Conservation (phyloP, 2,329 filamentous ascomycete species). For the Fusarium marasasianum region DNA sequence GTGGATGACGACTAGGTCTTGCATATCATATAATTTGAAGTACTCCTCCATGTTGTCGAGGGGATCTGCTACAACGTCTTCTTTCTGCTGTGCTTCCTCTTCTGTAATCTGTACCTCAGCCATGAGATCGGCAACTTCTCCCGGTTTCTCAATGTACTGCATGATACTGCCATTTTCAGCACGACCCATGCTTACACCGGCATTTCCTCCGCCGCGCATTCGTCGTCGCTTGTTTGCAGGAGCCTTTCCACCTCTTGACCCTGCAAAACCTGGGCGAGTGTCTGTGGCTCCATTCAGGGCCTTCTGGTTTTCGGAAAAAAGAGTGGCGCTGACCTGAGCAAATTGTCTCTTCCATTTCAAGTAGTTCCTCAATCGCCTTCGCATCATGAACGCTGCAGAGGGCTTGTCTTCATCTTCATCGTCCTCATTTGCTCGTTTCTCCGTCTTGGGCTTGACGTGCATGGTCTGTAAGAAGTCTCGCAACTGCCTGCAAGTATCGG, state of each 20-base stretch:
- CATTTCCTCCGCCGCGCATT: slow-evolving; percentile 78
- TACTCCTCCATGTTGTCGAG: slow-evolving; percentile 92
- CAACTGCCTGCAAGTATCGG: slow-evolving; percentile 85
- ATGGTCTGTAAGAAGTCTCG: slow-evolving; percentile 92
- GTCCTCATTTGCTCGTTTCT: slow-evolving; percentile 53
- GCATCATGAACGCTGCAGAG: slow-evolving; percentile 89
- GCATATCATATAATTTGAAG: slow-evolving; percentile 91
- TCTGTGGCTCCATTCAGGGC: slow-evolving; percentile 74
- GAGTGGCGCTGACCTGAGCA: slow-evolving; percentile 79
- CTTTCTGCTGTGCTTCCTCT: slow-evolving; percentile 77
- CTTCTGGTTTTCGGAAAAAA: slow-evolving; percentile 84
- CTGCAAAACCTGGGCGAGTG: slow-evolving; percentile 55
- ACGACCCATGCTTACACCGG: slow-evolving; percentile 67
- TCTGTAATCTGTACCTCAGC: slow-evolving; percentile 85
- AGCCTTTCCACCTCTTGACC: slow-evolving; percentile 65
- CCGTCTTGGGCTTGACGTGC: slow-evolving; percentile 72
- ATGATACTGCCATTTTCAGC: slow-evolving; percentile 78
- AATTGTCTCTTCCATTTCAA: slow-evolving; percentile 92
- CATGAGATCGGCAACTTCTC: slow-evolving; percentile 83
- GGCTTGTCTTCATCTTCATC: slow-evolving; percentile 67
- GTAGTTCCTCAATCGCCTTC: slow-evolving; percentile 85
- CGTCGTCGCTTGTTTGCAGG: slow-evolving; percentile 88
- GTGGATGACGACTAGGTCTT: slow-evolving; percentile 87
- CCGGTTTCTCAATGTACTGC: slow-evolving; percentile 82
- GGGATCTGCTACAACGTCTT: slow-evolving; percentile 78